Evolutionary conservation across 352 stramenopile genomes (phyloP).

Genomic region (Thraustochytrium striatum): DNA sequence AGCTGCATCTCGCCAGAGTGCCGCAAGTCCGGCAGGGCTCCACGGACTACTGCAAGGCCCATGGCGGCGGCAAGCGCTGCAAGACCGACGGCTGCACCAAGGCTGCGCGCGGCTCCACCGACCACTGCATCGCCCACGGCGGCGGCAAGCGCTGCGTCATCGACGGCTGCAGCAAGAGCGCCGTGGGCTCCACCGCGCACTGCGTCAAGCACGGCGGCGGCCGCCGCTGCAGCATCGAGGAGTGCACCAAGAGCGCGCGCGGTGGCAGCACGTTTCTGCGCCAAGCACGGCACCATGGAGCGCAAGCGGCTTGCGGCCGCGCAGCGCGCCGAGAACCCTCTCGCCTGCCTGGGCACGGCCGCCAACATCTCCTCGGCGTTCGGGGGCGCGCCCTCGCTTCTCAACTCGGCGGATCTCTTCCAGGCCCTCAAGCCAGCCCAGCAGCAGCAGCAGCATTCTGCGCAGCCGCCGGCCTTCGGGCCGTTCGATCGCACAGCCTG

Average conservation of each 20-base stretch:
- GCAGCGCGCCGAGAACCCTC: neutral
- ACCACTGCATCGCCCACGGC: conserved; percentile 73
- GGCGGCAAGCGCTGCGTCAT: conserved; percentile 65
- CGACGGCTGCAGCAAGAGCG: conserved; percentile 69
- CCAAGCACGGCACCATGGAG: conserved; percentile 37
- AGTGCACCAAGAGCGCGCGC: conserved; percentile 54
- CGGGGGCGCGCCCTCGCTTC: neutral
- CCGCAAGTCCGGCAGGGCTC: conserved; percentile 71
- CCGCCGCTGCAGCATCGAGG: conserved; percentile 64
- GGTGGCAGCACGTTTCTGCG: conserved; percentile 39
- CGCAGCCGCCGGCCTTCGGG: too few relatives aligned
- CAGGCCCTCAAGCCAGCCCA: neutral
- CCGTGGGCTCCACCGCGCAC: conserved; percentile 74
- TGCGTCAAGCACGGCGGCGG: conserved; percentile 81
- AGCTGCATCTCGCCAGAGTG: conserved; percentile 29
- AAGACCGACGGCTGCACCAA: conserved; percentile 68
- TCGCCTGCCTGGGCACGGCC: neutral
- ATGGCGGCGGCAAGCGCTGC: conserved; percentile 74
- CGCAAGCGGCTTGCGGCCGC: conserved; percentile 19
- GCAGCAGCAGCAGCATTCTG: neutral
- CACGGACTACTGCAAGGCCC: conserved; percentile 69
- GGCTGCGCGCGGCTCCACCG: conserved; percentile 70
- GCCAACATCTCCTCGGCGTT: neutral
- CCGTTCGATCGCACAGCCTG: too few relatives aligned
- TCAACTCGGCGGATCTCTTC: neutral